These are phyloP conservation scores for Aspergillus olivimuriae DNA, from an alignment of 495 filamentous ascomycete genomes.

Conservation along the genomic window DNA sequence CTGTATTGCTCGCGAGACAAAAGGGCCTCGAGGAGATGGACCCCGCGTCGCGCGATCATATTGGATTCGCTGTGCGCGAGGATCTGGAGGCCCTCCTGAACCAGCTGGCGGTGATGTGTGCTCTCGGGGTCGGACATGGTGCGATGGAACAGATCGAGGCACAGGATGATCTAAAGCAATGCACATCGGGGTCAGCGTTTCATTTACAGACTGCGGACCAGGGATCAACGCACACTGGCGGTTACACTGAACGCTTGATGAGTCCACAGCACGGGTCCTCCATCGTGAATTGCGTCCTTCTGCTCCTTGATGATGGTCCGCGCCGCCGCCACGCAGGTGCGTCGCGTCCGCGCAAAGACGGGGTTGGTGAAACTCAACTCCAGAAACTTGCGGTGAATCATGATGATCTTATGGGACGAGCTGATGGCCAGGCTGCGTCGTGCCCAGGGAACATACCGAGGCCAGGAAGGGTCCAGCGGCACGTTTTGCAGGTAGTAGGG, in stretches of 20 bases:
- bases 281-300: slow-evolving; percentile 21
- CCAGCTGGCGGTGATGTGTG: slow-evolving; percentile 26
- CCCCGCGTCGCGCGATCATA: slow-evolving; percentile 29
- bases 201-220: too few species aligned
- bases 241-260: slow-evolving; percentile 29
- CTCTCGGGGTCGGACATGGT: slow-evolving; percentile 23
- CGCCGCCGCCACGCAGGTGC: slow-evolving; percentile 32
- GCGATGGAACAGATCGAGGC: slow-evolving; percentile 36
- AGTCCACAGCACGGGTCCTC: slow-evolving; percentile 37
- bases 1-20: slow-evolving; percentile 7
- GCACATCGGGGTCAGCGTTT: background rate
- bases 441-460: slow-evolving; percentile 31
- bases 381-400: slow-evolving; percentile 40
- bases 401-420: slow-evolving; percentile 39
- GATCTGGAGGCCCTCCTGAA: slow-evolving; percentile 26
- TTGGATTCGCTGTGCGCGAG: slow-evolving; percentile 21
- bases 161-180: slow-evolving; percentile 26
- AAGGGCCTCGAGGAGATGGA: slow-evolving; percentile 22
- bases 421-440: slow-evolving; percentile 29
- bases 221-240: slow-evolving; percentile 17
- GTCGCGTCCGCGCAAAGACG: slow-evolving; percentile 30
- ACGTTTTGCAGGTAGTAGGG: slow-evolving; percentile 24
- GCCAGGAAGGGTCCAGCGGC: slow-evolving; percentile 29
- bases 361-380: slow-evolving; percentile 34
- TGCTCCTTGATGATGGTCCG: slow-evolving; percentile 35